Conservation (phyloP, 495 filamentous ascomycete genomes). For the Daldinia bambusicola region DNA sequence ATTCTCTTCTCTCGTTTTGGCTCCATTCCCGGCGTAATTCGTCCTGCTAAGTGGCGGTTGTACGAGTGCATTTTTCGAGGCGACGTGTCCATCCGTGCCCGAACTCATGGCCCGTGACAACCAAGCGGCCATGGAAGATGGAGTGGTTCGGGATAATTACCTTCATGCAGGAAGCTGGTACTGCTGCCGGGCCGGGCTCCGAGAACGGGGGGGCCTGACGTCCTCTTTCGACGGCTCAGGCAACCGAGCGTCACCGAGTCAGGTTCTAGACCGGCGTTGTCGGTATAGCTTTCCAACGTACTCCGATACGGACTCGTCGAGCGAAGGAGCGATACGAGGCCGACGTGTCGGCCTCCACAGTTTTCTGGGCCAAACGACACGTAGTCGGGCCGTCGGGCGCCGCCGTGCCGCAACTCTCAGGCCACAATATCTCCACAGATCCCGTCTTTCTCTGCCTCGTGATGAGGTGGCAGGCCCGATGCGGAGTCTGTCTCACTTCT, state of each 20-base stretch:
- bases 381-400: slow-evolving; percentile 1
- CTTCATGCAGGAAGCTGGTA: slow-evolving; percentile 20
- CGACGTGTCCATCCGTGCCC: background rate
- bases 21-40: background rate
- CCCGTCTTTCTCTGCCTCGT: background rate
- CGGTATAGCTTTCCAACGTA: background rate
- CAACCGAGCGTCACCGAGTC: slow-evolving; percentile 17
- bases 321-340: background rate
- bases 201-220: slow-evolving; percentile 30
- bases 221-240: slow-evolving; percentile 23
- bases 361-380: background rate
- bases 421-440: background rate
- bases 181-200: slow-evolving; percentile 33
- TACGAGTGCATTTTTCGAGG: background rate
- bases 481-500: background rate
- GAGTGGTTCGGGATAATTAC: slow-evolving; percentile 13
- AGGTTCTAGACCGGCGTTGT: slow-evolving; percentile 8
- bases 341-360: background rate
- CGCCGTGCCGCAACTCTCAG: slow-evolving; percentile 4
- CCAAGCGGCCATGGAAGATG: slow-evolving; percentile 12
- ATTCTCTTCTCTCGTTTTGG: background rate
- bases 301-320: background rate
- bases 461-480: background rate
- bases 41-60: background rate
- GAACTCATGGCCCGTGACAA: background rate